Conservation (phyloP, 495 filamentous ascomycete species). For the Penicillium odoratum region DNA sequence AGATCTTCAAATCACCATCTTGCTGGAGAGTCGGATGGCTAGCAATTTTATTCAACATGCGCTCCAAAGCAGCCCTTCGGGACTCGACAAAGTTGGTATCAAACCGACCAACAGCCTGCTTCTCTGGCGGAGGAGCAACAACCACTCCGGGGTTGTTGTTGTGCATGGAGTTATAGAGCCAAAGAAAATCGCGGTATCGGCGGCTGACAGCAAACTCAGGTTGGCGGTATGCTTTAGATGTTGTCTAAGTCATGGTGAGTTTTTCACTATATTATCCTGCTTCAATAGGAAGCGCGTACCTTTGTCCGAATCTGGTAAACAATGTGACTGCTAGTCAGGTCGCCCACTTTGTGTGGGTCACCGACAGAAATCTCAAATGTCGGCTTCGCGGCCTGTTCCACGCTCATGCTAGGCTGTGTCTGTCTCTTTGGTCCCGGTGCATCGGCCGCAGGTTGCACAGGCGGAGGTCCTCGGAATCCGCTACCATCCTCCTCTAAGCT, state of each 20-base stretch:
- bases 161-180: slow-evolving; percentile 93
- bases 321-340: slow-evolving; percentile 94
- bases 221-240: slow-evolving; percentile 91
- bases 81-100: slow-evolving; percentile 97
- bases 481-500: slow-evolving; percentile 62
- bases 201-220: slow-evolving; percentile 89
- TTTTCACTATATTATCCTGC: neutral
- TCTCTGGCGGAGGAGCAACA: slow-evolving; percentile 94
- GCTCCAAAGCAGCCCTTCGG: slow-evolving; percentile 82
- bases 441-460: slow-evolving; percentile 65
- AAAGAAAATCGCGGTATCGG: slow-evolving; percentile 94
- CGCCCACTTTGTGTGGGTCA: slow-evolving; percentile 96
- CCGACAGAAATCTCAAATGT: slow-evolving; percentile 90
- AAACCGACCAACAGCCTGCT: slow-evolving; percentile 94
- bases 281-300: slow-evolving; percentile 48
- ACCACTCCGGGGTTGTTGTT: slow-evolving; percentile 93
- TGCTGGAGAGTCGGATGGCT: slow-evolving; percentile 89
- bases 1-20: slow-evolving; percentile 91
- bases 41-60: slow-evolving; percentile 96
- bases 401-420: slow-evolving; percentile 76
- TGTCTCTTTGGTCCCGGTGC: slow-evolving; percentile 51
- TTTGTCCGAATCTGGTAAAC: slow-evolving; percentile 94
- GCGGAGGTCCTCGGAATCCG: slow-evolving; percentile 66
- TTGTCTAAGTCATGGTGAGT: slow-evolving; percentile 58
- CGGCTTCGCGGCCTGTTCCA: slow-evolving; percentile 89